Evolutionary conservation across 2,329 filamentous ascomycete species (phyloP).

Genomic region (Aspergillus clavatus): DNA sequence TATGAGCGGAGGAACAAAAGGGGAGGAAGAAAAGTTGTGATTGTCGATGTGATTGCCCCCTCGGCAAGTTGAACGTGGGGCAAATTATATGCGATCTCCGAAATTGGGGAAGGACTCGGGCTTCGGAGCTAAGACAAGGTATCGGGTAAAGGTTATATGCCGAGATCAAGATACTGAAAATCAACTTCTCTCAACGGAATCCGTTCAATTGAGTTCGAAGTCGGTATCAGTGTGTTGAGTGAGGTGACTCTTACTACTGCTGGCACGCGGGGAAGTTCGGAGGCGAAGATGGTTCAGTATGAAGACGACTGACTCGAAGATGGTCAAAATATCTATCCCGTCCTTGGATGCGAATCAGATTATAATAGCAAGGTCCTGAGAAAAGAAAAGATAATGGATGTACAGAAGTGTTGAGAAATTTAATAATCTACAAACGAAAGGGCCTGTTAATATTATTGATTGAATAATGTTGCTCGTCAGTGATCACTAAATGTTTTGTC

Average conservation of each 20-base stretch:
- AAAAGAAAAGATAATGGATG: too few relatives aligned
- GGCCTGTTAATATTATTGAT: too few relatives aligned
- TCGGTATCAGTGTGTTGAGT: not conserved
- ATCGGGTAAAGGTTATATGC: too few relatives aligned
- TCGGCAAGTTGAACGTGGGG: conserved; percentile 19
- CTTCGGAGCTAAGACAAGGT: too few relatives aligned
- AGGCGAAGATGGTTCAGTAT: not conserved
- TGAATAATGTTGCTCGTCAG: too few relatives aligned
- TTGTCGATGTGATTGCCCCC: conserved; percentile 22
- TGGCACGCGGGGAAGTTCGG: not conserved
- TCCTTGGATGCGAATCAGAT: too few relatives aligned
- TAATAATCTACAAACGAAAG: too few relatives aligned
- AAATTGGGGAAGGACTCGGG: not conserved
- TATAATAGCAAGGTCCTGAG: too few relatives aligned
- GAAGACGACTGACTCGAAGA: too few relatives aligned
- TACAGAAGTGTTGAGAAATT: too few relatives aligned
- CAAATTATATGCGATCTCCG: not conserved
- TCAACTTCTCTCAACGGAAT: not conserved
- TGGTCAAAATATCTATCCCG: too few relatives aligned
- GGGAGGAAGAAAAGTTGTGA: not conserved
- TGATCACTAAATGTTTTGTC: not conserved
- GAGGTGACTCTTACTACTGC: not conserved
- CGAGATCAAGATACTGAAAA: not conserved
- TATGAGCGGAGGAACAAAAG: not conserved
- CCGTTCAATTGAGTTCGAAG: not conserved